These are phyloP conservation scores for Fusarium kyushuense DNA, from an alignment of 2,329 filamentous ascomycete genomes.

Conservation along the genomic window DNA sequence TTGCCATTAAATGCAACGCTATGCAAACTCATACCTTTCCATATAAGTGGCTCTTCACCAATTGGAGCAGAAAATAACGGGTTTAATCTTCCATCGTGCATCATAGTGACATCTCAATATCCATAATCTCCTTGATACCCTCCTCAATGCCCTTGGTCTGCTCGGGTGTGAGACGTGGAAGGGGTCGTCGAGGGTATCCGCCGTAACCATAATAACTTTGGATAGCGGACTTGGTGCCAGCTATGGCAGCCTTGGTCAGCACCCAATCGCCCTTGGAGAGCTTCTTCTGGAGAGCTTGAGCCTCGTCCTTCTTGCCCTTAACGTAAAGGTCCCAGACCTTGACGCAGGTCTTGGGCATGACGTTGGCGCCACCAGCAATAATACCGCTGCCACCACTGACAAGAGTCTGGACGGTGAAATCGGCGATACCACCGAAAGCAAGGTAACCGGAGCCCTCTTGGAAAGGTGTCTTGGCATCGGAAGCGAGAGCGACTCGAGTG, in stretches of 20 bases:
- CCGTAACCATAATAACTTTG: slow-evolving; percentile 87
- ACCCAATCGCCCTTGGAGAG: slow-evolving; percentile 85
- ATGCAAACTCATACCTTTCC: slow-evolving; percentile 35
- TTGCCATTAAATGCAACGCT: slow-evolving; percentile 42
- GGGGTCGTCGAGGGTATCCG: slow-evolving; percentile 77
- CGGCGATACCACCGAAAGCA: slow-evolving; percentile 88
- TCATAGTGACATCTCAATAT: slow-evolving; percentile 68
- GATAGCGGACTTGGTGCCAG: slow-evolving; percentile 87
- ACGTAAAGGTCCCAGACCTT: slow-evolving; percentile 82
- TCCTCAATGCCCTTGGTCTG: slow-evolving; percentile 65
- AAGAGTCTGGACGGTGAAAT: slow-evolving; percentile 87
- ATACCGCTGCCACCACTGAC: slow-evolving; percentile 84
- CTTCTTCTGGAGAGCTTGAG: slow-evolving; percentile 79
- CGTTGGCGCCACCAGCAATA: slow-evolving; percentile 87
- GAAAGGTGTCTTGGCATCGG: slow-evolving; percentile 75
- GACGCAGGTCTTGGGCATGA: slow-evolving; percentile 85
- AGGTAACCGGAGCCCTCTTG: slow-evolving; percentile 76
- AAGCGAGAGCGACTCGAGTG: slow-evolving; percentile 80
- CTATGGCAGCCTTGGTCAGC: slow-evolving; percentile 83
- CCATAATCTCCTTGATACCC: slow-evolving; percentile 73
- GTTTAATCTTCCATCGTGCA: neutral
- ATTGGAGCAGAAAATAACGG: slow-evolving; percentile 4
- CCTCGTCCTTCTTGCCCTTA: slow-evolving; percentile 79
- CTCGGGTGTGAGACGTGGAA: slow-evolving; percentile 73
- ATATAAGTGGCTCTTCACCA: neutral